Evolutionary conservation across 306 rosid species (phyloP).

Genomic region (Corylus americana): DNA sequence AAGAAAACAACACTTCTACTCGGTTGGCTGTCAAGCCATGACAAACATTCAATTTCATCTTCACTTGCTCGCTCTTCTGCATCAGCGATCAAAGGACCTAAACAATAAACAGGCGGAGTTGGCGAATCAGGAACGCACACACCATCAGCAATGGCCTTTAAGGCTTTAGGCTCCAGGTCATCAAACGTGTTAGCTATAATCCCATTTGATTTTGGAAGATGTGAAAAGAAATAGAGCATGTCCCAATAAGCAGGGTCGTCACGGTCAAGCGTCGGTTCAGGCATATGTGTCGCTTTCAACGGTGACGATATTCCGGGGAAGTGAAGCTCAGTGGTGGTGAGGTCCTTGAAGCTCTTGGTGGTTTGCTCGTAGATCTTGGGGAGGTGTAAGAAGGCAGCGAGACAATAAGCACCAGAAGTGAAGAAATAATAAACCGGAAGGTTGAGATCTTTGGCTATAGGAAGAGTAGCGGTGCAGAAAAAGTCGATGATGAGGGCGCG

Average conservation of each 20-base stretch:
- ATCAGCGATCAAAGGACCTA: conserved; percentile 26
- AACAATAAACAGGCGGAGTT: conserved; percentile 27
- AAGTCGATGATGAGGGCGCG: conserved; percentile 19
- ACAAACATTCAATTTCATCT: conserved; percentile 13
- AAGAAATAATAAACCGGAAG: background rate
- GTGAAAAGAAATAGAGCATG: background rate
- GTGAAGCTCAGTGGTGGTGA: background rate
- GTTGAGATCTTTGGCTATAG: background rate
- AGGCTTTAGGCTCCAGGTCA: conserved; percentile 21
- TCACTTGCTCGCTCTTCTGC: too few species aligned
- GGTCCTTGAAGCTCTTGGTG: conserved; percentile 22
- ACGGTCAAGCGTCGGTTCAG: conserved; percentile 2
- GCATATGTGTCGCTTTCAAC: background rate
- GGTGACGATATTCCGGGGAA: conserved; percentile 25
- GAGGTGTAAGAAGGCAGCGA: background rate
- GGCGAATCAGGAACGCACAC: conserved; percentile 19
- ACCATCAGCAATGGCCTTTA: conserved; percentile 20
- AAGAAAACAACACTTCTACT: conserved; percentile 30
- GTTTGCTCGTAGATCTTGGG: conserved; percentile 6
- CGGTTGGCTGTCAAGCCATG: conserved; percentile 34
- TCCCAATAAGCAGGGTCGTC: conserved; percentile 9
- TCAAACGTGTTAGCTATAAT: conserved; percentile 32
- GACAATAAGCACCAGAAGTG: background rate
- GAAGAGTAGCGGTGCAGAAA: conserved; percentile 26
- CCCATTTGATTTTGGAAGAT: conserved; percentile 8